Evolutionary conservation across 371 early-diverging fungal genomes (phyloP), one percentile per base, ranked within the genome.

Genomic region (Gilbertella persicaria): DNA sequence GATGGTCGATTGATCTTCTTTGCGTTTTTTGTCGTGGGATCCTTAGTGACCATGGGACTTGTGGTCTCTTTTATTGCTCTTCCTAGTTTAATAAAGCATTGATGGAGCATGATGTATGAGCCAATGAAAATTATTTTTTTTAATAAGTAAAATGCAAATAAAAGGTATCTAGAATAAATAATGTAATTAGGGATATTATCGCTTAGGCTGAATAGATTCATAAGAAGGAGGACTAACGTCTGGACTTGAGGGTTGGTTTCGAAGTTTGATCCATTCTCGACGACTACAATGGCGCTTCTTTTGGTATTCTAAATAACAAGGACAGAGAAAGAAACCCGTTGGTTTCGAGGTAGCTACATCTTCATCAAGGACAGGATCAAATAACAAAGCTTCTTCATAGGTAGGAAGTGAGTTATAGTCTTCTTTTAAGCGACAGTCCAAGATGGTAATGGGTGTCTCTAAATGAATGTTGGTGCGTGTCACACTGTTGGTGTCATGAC

Each of bases 401-500:
- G 70, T 70, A 4, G 70, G 70, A 7, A 70, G 42, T 6, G 57
- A 45, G 6, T 53, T 59, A 28, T 58, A 70, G 30, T 70, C 70
- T 42, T 66, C 70, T 30, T 70, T 70, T 3, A 70, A 46, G 8
- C 70, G 49, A 17, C 70, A 70, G 20, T 70, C 70, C 2, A 70
- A 46, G 16, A 70, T 63, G 9, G 70, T 70, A 16, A 70, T 70
- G 1, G 70, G 70, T 5, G 64, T 63, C 5, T 70, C 67, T 8
- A 70, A n/a, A 20, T 41, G 40, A 17, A 70, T 53, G 8, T 48
- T 29, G 7, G n/a, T n/a, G n/a, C n/a, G n/a, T n/a, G n/a, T n/a
- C n/a, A n/a, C n/a, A n/a, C 48, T 53, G 47, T 28, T 19, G 8
- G 26, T 29, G 17, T 33, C 20, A 0, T 40, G n/a, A 19, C 45